phyloP scores from a whole-genome alignment of 2,329 filamentous ascomycete genomes.

The Xylaria sp. region DNA sequence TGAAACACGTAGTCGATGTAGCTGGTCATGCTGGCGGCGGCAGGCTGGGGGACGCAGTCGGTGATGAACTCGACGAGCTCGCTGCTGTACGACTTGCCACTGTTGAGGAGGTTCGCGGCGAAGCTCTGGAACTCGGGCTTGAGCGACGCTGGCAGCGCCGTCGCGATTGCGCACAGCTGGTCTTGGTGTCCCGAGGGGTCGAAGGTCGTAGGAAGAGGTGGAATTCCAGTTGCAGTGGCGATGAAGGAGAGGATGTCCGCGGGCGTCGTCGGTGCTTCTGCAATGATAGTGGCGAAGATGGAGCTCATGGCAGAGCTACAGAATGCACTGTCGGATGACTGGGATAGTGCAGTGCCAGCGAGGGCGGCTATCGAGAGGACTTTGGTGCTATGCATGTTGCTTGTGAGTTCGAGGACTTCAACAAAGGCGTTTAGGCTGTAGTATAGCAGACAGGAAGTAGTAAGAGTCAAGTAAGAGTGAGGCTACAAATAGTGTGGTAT shows the following conservation, averaged over 20 bases:
- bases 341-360: constrained; percentile 19
- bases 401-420: constrained; percentile 1
- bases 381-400: constrained; percentile 19
- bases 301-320: constrained; percentile 16
- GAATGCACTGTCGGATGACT: constrained; percentile 23
- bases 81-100: neutral
- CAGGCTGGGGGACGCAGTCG: constrained; percentile 5
- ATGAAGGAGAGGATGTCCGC: constrained; percentile 19
- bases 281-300: constrained; percentile 6
- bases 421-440: constrained; percentile 1
- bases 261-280: constrained; percentile 13
- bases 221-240: constrained; percentile 6
- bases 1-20: constrained; percentile 18
- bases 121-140: constrained; percentile 18
- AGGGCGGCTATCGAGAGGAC: constrained; percentile 23
- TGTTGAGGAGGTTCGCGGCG: neutral
- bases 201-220: constrained; percentile 1
- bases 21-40: constrained; percentile 17
- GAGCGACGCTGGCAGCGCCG: constrained; percentile 23
- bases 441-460: neutral
- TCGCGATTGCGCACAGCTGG: constrained; percentile 23
- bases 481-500: neutral
- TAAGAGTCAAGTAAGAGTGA: constrained; percentile 9
- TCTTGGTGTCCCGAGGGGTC: constrained; percentile 6
- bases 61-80: constrained; percentile 13